phyloP scores from a whole-genome alignment of 192 early-diverging fungal genomes.

The Neocallimastix lanati region DNA sequence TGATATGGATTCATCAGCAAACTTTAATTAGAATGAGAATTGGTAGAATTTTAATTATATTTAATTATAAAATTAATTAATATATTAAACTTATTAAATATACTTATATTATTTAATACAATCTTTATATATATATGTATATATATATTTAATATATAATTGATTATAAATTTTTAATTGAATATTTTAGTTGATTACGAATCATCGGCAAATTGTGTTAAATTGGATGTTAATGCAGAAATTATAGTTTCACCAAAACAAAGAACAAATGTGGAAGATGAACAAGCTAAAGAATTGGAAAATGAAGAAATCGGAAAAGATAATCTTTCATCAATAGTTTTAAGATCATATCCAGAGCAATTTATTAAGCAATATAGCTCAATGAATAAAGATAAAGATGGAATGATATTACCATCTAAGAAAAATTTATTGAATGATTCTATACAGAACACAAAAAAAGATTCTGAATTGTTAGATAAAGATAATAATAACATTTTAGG shows the following conservation, averaged over 20 bases:
- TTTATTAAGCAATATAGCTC: slow-evolving; percentile 10
- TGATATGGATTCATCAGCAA: slow-evolving; percentile 53
- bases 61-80: no score
- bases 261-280: slow-evolving; percentile 4
- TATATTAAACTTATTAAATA: no score
- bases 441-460: slow-evolving; percentile 2
- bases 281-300: slow-evolving; percentile 3
- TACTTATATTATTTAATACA: no score
- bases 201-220: slow-evolving; percentile 21
- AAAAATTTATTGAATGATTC: slow-evolving; percentile 9
- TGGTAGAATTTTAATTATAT: no score
- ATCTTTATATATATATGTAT: no score
- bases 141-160: no score
- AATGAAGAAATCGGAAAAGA: slow-evolving; percentile 5
- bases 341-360: slow-evolving; percentile 11
- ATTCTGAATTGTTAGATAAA: background rate
- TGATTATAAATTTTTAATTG: background rate
- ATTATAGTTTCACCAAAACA: slow-evolving; percentile 53
- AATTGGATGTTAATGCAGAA: slow-evolving; percentile 46
- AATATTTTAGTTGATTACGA: slow-evolving; percentile 22
- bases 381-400: slow-evolving; percentile 8
- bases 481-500: background rate
- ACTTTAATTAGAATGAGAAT: slow-evolving; percentile 41
- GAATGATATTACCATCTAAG: slow-evolving; percentile 11
- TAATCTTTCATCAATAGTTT: slow-evolving; percentile 12